Evolutionary conservation across 176 grass and related monocot species (phyloP), one percentile per base, ranked within the genome.

Genomic region (Carex myosuroides): DNA sequence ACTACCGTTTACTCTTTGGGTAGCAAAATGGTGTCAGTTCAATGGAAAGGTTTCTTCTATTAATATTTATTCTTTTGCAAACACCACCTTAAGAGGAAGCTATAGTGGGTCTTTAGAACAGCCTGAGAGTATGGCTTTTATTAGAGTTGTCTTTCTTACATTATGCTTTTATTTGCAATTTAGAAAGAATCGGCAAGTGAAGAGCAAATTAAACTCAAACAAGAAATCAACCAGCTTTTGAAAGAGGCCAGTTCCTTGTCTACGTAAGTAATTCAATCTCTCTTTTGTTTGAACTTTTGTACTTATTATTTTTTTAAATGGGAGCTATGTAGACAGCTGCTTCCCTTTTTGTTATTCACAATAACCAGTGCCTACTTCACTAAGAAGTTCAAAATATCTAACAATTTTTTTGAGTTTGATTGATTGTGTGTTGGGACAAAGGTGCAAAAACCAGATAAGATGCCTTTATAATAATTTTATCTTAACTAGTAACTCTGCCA

Each of bases 231-330:
- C 13, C 81, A 93, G 81, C 83, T 98, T 84, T 85, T 89, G 86
- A 94, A 94, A 84, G 95, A 98, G 57, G 91, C 92, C 52, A 94
- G 82, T 68, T 48, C 86, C 3, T 54, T 94, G 14, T 94, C 95
- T 6, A 91, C 86, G 95, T 93, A 91, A 7, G 90, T 1, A 22
- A 79, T 77, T 70, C 18, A 82, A 26, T 79, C 71, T 6, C 8
- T 57, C 21, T 56, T 52, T 26, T 62, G 10, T 42, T 24, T 81
- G 0, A 33, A 60, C 12, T 89, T 50, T 84, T n/a, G 50, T 37
- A 6, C 17, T 60, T 70, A 48, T 41, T 17, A 10, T 13, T 16
- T 55, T 75, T 26, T 17, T 55, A 12, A 56, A 77, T 46, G 6
- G 46, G 21, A 30, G 14, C 13, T 77, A 32, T 17, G 6, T 9